Evolutionary conservation across 2,329 filamentous ascomycete genomes (phyloP).

Genomic region (Neopestalotiopsis clavispora): DNA sequence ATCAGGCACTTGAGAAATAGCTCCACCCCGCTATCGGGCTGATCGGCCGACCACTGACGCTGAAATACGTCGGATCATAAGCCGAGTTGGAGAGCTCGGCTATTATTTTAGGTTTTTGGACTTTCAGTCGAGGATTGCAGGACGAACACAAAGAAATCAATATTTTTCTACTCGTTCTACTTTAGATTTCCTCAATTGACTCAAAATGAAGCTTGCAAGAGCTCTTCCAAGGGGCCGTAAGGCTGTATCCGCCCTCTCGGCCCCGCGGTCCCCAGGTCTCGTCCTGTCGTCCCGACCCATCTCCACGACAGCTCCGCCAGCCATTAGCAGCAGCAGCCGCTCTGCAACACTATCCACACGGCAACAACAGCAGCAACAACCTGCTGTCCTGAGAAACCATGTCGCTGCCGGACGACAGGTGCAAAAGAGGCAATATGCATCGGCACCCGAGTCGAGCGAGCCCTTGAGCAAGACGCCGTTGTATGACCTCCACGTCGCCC

Average conservation of each 20-base stretch:
- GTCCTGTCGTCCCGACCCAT: slow-evolving; percentile 6
- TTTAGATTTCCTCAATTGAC: slow-evolving; percentile 20
- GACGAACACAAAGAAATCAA: background rate
- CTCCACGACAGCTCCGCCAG: slow-evolving; percentile 5
- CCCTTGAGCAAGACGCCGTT: slow-evolving; percentile 70
- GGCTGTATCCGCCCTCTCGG: slow-evolving; percentile 8
- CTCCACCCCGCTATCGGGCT: slow-evolving; percentile 17
- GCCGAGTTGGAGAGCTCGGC: slow-evolving; percentile 7
- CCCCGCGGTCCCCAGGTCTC: slow-evolving; percentile 11
- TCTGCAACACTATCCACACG: background rate
- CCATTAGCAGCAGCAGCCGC: background rate
- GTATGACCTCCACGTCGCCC: slow-evolving; percentile 76
- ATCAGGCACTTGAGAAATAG: slow-evolving; percentile 8
- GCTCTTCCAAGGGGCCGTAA: slow-evolving; percentile 11
- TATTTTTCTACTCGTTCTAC: background rate
- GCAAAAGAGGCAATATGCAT: slow-evolving; percentile 27
- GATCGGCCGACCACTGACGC: slow-evolving; percentile 1
- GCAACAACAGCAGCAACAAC: slow-evolving; percentile 3
- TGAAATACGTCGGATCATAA: background rate
- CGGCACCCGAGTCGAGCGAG: slow-evolving; percentile 18
- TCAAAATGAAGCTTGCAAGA: slow-evolving; percentile 27
- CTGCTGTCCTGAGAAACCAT: background rate
- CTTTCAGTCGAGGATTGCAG: background rate
- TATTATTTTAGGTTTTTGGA: background rate
- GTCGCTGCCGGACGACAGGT: background rate